These are phyloP conservation scores for Striga asiatica DNA, from an alignment of 257 asterid species.

Conservation along the genomic window DNA sequence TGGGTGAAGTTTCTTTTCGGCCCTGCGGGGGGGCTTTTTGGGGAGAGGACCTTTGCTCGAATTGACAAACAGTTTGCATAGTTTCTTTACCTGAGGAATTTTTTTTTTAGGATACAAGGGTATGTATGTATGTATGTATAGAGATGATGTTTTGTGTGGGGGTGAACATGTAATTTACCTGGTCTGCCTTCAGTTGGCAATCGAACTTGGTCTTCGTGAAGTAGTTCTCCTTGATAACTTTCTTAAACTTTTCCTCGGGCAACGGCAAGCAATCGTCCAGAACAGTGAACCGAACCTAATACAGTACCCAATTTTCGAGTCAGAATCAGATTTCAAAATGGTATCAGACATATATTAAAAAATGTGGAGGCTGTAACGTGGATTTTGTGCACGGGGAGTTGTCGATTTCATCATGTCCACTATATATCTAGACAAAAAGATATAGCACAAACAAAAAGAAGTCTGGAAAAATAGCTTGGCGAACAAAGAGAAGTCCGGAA, in stretches of 20 bases:
- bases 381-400: neutral
- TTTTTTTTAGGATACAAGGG: neutral
- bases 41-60: slow-evolving; percentile 27
- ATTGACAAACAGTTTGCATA: slow-evolving; percentile 50
- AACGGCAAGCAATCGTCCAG: slow-evolving; percentile 63
- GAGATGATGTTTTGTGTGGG: neutral
- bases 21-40: slow-evolving; percentile 19
- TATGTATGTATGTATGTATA: neutral
- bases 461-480: neutral
- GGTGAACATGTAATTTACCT: slow-evolving; percentile 51
- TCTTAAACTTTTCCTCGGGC: slow-evolving; percentile 78
- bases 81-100: slow-evolving; percentile 49
- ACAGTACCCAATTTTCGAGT: slow-evolving; percentile 11
- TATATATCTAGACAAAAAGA: neutral
- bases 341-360: neutral
- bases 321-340: slow-evolving; percentile 3
- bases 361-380: neutral
- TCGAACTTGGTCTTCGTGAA: slow-evolving; percentile 54
- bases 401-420: neutral
- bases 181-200: slow-evolving; percentile 53
- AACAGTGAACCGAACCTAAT: slow-evolving; percentile 65
- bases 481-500: too few species aligned
- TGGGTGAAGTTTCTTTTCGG: slow-evolving; percentile 16
- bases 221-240: slow-evolving; percentile 55
- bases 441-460: neutral